phyloP scores from a whole-genome alignment of 805 yeast genomes.

The Vanderwaltozyma tropicalis region DNA sequence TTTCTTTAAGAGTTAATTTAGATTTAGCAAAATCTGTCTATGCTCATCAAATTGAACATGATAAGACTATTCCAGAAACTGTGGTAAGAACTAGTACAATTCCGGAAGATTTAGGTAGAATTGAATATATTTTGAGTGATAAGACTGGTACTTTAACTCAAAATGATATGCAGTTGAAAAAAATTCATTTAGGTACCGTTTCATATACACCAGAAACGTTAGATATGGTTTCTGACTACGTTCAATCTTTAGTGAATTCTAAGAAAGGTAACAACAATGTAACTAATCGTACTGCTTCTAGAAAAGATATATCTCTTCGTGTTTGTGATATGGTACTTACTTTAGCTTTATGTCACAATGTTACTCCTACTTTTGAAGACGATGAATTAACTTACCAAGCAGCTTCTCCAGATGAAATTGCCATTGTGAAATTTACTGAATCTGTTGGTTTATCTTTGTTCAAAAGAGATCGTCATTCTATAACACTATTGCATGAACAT shows the following conservation, averaged over 20 bases:
- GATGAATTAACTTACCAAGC: conserved; percentile 82
- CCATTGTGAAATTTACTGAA: conserved; percentile 88
- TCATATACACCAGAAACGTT: conserved; percentile 87
- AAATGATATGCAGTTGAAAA: conserved; percentile 94
- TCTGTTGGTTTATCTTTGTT: conserved; percentile 70
- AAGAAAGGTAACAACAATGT: conserved; percentile 10
- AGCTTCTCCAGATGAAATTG: conserved; percentile 97
- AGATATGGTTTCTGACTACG: conserved; percentile 73
- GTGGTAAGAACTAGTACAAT: conserved; percentile 95
- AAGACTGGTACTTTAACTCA: conserved; percentile 97
- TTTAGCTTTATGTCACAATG: conserved; percentile 92
- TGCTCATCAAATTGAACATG: conserved; percentile 91
- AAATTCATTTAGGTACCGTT: conserved; percentile 84
- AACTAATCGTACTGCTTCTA: conserved; percentile 24
- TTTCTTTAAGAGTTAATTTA: conserved; percentile 83
- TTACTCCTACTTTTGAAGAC: conserved; percentile 83
- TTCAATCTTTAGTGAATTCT: conserved; percentile 28
- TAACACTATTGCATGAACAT: conserved; percentile 55
- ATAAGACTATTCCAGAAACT: conserved; percentile 66
- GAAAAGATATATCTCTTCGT: conserved; percentile 62
- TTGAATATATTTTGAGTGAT: conserved; percentile 84
- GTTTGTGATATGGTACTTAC: conserved; percentile 76
- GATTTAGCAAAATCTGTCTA: conserved; percentile 94
- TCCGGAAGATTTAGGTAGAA: conserved; percentile 94
- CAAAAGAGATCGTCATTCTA: conserved; percentile 70